Base-by-base conservation (phyloP, 306 rosid genomes). In the Rosa chinensis region DNA sequence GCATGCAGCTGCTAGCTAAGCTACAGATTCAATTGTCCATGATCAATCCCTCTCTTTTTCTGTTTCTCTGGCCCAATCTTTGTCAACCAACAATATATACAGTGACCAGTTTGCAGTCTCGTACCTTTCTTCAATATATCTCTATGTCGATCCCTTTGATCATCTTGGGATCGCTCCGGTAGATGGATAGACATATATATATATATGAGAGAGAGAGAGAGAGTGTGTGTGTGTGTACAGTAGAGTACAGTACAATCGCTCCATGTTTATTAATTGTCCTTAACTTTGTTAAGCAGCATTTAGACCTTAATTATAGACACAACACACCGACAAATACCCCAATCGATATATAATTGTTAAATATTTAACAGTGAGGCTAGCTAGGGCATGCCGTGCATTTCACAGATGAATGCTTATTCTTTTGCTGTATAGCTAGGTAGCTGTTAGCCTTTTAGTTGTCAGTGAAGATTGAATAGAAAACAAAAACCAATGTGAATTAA, bases 41-140 rank as follows among this genome's bases (percentile, higher is more conserved):
- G 74, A 66, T 45, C 73, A 52, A 66, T 58, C 70, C 59, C 77
- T 52, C 80, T 70, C 25, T 50, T 78, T 48, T 75, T n/a, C 63
- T 56, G 63, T 56, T 14, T 64, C 23, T 70, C 13, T 42, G 45
- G 50, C 55, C 59, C 75, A 23, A 70, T 70, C 16, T 69, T 58
- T 55, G 23, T 70, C 58, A 70, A 75, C 83, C 76, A n/a, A 66
- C 80, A 75, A 77, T 77, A 61, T 61, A 11, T 61, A 61, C 66
- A 61, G 66, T 61, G 66, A 61, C 21, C 13, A 21, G 70, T 64
- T 32, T 14, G 35, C 45, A 17, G 70, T 35, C 70, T 72, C 66
- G 81, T 72, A 84, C 81, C 67, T 73, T 17, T 53, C 70, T 35
- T 62, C 37, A 25, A 11, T 62, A 62, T 64, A 18, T 63, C 18